phyloP scores from a whole-genome alignment of 2,329 filamentous ascomycete genomes.

The Botrytis medusae region DNA sequence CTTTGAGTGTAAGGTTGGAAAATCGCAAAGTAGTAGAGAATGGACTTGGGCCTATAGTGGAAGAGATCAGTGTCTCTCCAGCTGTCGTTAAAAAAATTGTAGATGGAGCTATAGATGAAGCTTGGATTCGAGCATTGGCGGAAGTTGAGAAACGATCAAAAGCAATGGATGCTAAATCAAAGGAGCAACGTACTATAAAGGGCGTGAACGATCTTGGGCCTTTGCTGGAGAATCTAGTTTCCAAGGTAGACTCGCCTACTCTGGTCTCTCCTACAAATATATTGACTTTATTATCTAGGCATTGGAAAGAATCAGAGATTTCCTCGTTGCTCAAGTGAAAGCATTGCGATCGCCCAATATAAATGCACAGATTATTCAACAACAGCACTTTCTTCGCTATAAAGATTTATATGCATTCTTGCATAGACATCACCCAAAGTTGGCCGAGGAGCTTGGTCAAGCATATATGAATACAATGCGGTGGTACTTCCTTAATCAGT shows the following conservation, averaged over 20 bases:
- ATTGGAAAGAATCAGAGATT: conserved; percentile 91
- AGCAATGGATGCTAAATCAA: conserved; percentile 66
- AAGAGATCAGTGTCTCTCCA: conserved; percentile 87
- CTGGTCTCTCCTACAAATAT: neutral
- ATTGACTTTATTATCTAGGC: conserved; percentile 51
- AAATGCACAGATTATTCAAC: conserved; percentile 95
- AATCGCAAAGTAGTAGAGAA: conserved; percentile 90
- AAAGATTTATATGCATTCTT: conserved; percentile 88
- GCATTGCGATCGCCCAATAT: conserved; percentile 91
- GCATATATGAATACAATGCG: conserved; percentile 98
- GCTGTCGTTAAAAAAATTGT: conserved; percentile 79
- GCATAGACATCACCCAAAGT: conserved; percentile 73
- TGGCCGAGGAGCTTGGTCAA: conserved; percentile 85
- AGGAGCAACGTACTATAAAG: conserved; percentile 64
- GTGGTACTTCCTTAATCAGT: conserved; percentile 95
- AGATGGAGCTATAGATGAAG: conserved; percentile 85
- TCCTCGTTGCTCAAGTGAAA: conserved; percentile 92
- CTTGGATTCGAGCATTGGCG: conserved; percentile 78
- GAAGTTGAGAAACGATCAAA: conserved; percentile 80
- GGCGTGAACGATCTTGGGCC: conserved; percentile 82
- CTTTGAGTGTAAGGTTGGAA: conserved; percentile 79
- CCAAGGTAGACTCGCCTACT: conserved; percentile 57
- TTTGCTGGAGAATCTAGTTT: conserved; percentile 77
- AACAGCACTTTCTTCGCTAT: conserved; percentile 84
- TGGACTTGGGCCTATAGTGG: conserved; percentile 80